Evolutionary conservation across 352 stramenopile species (phyloP).

Genomic region (Phytophthora citrophthora): DNA sequence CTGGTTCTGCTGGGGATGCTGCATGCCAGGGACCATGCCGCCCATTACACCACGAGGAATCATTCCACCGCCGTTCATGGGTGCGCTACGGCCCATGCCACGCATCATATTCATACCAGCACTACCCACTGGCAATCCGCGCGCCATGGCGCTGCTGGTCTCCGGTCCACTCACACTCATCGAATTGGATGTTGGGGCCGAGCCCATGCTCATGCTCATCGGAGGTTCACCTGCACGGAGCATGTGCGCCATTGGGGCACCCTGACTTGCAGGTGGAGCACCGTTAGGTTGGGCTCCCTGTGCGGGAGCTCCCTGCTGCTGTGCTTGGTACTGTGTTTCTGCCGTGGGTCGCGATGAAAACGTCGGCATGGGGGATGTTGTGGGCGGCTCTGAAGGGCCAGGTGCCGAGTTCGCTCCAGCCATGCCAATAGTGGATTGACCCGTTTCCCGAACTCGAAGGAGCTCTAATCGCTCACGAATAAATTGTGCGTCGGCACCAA

Average conservation of each 20-base stretch:
- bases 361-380: conserved; percentile 87
- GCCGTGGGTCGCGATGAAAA: conserved; percentile 74
- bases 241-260: conserved; percentile 62
- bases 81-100: conserved; percentile 57
- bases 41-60: conserved; percentile 73
- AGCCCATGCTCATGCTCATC: conserved; percentile 63
- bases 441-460: conserved; percentile 76
- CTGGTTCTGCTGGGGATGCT: conserved; percentile 61
- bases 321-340: conserved; percentile 65
- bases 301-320: conserved; percentile 38
- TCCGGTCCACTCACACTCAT: conserved; percentile 48
- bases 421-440: conserved; percentile 86
- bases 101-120: conserved; percentile 78
- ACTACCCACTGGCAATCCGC: conserved; percentile 47
- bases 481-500: conserved; percentile 84
- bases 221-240: conserved; percentile 50
- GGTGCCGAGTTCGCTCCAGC: conserved; percentile 80
- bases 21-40: conserved; percentile 72
- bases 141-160: conserved; percentile 56
- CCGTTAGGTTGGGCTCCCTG: conserved; percentile 41
- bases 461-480: conserved; percentile 85
- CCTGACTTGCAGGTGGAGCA: conserved; percentile 35
- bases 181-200: conserved; percentile 39
- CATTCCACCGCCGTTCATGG: conserved; percentile 68
- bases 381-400: conserved; percentile 80